Conservation (phyloP, 352 stramenopile species). For the Saprolegnia parasitica region DNA sequence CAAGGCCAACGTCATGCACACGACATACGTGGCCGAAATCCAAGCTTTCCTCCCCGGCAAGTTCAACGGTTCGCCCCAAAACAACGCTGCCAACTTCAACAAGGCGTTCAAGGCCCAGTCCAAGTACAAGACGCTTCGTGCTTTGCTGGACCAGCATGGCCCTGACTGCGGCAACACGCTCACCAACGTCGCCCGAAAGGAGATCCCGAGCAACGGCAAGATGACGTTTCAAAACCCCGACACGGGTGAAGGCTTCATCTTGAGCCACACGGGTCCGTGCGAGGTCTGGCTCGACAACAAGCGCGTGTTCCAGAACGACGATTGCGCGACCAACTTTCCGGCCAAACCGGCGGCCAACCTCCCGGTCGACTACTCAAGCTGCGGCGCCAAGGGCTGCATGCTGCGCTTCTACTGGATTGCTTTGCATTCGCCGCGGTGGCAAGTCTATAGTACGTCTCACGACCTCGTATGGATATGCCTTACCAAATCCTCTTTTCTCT, state of each 20-base stretch:
- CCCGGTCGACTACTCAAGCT: slow-evolving; percentile 47
- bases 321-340: slow-evolving; percentile 43
- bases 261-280: slow-evolving; percentile 46
- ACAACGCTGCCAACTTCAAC: too few species aligned
- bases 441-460: slow-evolving; percentile 46
- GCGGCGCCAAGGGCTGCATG: slow-evolving; percentile 37
- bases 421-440: slow-evolving; percentile 35
- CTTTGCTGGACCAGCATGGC: background rate
- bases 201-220: slow-evolving; percentile 31
- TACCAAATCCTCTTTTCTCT: too few species aligned
- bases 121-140: too few species aligned
- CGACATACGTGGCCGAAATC: too few species aligned
- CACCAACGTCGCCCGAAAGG: slow-evolving; percentile 32
- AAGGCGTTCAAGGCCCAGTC: too few species aligned
- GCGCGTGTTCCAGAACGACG: slow-evolving; percentile 38
- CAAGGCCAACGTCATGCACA: slow-evolving; percentile 16
- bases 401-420: slow-evolving; percentile 46
- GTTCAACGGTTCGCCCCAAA: too few species aligned
- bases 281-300: slow-evolving; percentile 54
- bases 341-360: slow-evolving; percentile 35
- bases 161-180: slow-evolving; percentile 34
- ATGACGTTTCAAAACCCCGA: slow-evolving; percentile 28
- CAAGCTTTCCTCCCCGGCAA: too few species aligned
- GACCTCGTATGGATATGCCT: too few species aligned
- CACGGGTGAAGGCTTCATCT: slow-evolving; percentile 26